Evolutionary conservation across 768 basidiomycete genomes (phyloP), one percentile per base, ranked within the genome.

Genomic region (Phanerodontia chrysosporium): DNA sequence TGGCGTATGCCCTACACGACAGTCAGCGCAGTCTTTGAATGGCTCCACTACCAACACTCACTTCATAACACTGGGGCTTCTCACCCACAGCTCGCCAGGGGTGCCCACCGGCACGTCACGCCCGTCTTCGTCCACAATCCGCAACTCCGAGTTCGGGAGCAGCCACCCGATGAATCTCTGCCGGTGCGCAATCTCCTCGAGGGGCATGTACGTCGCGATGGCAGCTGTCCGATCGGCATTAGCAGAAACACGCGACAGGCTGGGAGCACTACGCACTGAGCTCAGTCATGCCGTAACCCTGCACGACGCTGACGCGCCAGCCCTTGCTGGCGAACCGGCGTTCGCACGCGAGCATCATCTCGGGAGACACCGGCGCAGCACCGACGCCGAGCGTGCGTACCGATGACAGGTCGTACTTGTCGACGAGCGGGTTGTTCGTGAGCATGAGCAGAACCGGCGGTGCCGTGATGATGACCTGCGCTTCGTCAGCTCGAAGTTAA

Each of bases 371-470:
- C 0, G 94, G 92, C 0, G 94, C 94, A 0, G 92, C 94, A 2
- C 90, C 51, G 13, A 51, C 58, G 25, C 83, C 78, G 29, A 93
- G 63, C 2, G 78, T 65, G n/a, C 75, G 67, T 14, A 95, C 65
- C 2, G 83, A 80, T 0, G 81, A 80, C 45, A 94, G 64, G 66
- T 93, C 79, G 69, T 89, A 87, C 66, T 86, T 73, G 58, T 83
- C 80, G 8, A 90, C 79, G 14, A 80, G 87, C 85, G 84, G 81
- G 35, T 36, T 13, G n/a, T n/a, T 56, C 18, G 53, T 29, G n/a
- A 97, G 76, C 1, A 83, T 79, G 16, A 95, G 83, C 12, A 94
- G 72, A 13, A 97, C 84, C 0, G 94, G 92, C 1, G 94, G 94
- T 0, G 91, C 91, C 0, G 87, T 71, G 0, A 81, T 58, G 0